Conservation (phyloP, 805 yeast genomes). For the Peterozyma xylosa region DNA sequence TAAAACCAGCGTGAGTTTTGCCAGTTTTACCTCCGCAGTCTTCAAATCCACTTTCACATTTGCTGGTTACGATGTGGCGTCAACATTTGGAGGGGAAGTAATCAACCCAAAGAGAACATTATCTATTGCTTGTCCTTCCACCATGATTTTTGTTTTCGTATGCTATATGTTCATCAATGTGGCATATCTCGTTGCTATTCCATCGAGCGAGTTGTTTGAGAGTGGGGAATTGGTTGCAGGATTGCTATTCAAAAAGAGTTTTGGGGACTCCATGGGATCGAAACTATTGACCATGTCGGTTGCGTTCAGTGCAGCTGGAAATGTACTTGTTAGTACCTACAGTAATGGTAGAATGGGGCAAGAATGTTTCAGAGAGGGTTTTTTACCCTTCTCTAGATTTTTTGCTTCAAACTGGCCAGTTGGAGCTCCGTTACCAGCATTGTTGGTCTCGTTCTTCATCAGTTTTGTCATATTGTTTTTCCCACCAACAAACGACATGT, state of each 20-base stretch:
- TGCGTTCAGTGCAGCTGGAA: constrained; percentile 57
- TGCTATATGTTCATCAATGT: constrained; percentile 46
- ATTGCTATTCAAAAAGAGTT: constrained; percentile 44
- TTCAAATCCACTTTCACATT: constrained; percentile 53
- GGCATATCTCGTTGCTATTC: constrained; percentile 48
- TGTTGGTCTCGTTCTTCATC: constrained; percentile 26
- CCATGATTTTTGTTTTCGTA: constrained; percentile 36
- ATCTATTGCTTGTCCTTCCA: constrained; percentile 53
- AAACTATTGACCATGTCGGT: constrained; percentile 48
- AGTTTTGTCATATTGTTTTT: constrained; percentile 23
- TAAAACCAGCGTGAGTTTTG: constrained; percentile 25
- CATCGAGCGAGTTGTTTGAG: constrained; percentile 42
- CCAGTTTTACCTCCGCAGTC: constrained; percentile 47
- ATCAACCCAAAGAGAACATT: constrained; percentile 51
- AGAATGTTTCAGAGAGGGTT: constrained; percentile 59
- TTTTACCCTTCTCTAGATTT: constrained; percentile 40
- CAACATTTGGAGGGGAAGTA: constrained; percentile 54
- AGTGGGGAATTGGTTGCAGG: constrained; percentile 58
- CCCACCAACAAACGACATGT: constrained; percentile 31
- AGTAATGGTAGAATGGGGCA: constrained; percentile 56
- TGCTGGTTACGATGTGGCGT: constrained; percentile 59
- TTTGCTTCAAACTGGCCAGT: constrained; percentile 51
- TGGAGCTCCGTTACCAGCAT: constrained; percentile 48
- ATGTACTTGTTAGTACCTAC: constrained; percentile 54
- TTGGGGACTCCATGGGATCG: constrained; percentile 45